Percentiles rank a stretch among this genome's conserved stretches.
phyloP scores from a whole-genome alignment of 164 flowering plant species.

The Litsea cubeba region DNA sequence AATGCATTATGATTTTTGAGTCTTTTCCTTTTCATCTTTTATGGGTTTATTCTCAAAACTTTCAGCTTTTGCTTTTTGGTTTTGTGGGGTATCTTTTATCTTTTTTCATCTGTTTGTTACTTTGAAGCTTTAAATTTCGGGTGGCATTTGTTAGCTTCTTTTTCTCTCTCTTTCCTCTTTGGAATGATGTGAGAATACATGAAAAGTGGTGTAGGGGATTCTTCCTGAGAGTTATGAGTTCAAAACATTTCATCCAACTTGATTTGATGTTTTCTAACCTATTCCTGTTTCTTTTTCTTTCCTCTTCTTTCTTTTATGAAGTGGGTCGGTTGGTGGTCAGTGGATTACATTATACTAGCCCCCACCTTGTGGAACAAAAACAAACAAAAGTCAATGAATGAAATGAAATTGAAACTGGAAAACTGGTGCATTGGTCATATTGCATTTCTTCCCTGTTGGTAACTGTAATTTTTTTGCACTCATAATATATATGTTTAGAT shows the following conservation, averaged over 20 bases:
- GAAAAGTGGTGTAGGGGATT: slow-evolving; percentile 19
- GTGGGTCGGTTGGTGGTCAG: background rate
- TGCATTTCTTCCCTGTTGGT: background rate
- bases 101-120: background rate
- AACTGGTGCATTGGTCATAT: background rate
- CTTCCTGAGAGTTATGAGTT: slow-evolving; percentile 5
- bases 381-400: background rate
- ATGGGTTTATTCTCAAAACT: background rate
- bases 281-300: background rate
- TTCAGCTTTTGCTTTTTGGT: slow-evolving; percentile 4
- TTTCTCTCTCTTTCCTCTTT: background rate
- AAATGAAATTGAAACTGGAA: background rate
- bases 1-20: background rate
- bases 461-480: background rate
- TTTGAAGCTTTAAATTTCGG: background rate
- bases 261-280: background rate
- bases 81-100: background rate
- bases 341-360: background rate
- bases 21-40: background rate
- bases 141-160: background rate
- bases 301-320: background rate
- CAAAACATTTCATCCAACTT: background rate
- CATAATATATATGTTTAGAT: background rate
- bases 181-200: slow-evolving; percentile 24
- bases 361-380: background rate